Conservation (phyloP, 805 yeast genomes). For the Starmera dryadoides region DNA sequence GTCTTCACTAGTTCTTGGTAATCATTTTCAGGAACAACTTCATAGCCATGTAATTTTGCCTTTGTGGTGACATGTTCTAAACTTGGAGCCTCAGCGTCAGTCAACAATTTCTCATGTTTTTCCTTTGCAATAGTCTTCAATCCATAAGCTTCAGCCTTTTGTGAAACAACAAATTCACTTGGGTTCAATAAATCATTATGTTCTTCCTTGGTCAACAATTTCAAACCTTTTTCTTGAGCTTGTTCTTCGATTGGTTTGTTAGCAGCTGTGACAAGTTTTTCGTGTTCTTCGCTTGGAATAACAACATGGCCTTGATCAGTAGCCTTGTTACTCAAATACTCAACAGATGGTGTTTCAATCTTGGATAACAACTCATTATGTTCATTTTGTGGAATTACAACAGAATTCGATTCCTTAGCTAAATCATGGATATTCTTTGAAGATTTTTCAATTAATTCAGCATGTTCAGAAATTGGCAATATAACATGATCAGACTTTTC, state of each 20-base stretch:
- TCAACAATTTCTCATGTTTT: constrained; percentile 1
- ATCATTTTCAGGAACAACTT: background rate
- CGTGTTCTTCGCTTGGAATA: constrained; percentile 6
- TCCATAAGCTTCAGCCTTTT: constrained; percentile 5
- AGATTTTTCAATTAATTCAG: constrained; percentile 5
- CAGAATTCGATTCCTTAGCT: constrained; percentile 10
- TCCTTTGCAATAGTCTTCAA: constrained; percentile 1
- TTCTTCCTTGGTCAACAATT: constrained; percentile 2
- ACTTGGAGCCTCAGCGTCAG: constrained; percentile 1
- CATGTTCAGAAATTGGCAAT: constrained; percentile 10
- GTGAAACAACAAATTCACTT: constrained; percentile 4
- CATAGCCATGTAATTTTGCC: background rate
- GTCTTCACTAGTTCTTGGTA: constrained; percentile 1
- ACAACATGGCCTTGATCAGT: constrained; percentile 3
- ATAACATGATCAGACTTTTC: constrained; percentile 2
- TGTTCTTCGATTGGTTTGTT: background rate
- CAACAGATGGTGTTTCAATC: constrained; percentile 1
- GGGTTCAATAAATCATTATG: constrained; percentile 1
- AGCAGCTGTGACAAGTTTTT: background rate
- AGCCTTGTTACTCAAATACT: background rate
- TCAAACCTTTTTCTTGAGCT: background rate
- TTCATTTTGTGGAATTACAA: constrained; percentile 14
- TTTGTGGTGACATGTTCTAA: background rate
- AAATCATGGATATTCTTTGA: background rate
- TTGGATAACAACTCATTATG: background rate